Percentiles rank a stretch among this genome's conserved stretches.
Evolutionary conservation across 2,329 filamentous ascomycete genomes (phyloP).

Genomic region (Aspergillus ochraceoroseus): DNA sequence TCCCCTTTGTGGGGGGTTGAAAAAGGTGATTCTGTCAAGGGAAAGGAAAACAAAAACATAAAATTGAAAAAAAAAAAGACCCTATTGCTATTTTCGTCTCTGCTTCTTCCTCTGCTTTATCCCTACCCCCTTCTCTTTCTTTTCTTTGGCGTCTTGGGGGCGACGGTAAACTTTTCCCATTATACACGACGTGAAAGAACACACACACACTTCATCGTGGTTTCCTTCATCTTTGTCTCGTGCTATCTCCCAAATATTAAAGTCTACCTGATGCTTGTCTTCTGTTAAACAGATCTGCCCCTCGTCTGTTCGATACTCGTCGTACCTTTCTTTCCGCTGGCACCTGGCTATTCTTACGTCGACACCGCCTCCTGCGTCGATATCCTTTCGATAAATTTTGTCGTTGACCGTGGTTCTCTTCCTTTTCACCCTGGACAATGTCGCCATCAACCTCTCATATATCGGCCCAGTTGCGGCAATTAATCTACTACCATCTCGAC

Average conservation of each 20-base stretch:
- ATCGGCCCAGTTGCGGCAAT: conserved; percentile 57
- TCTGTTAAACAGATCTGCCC: conserved; percentile 1
- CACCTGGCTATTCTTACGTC: no score
- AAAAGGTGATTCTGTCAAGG: no score
- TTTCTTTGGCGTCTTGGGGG: conserved; percentile 6
- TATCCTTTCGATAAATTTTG: conserved; percentile 1
- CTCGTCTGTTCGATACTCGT: conserved; percentile 6
- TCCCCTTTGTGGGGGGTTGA: no score
- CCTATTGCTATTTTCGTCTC: conserved; percentile 7
- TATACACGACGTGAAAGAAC: conserved; percentile 11
- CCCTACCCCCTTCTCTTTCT: conserved; percentile 10
- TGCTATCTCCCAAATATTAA: conserved; percentile 2
- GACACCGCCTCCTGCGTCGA: conserved; percentile 9
- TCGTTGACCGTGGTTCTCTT: background rate
- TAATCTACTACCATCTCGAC: conserved; percentile 74
- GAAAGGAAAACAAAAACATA: background rate
- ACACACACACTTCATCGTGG: conserved; percentile 14
- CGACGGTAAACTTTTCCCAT: conserved; percentile 5
- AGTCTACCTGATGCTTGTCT: conserved; percentile 17
- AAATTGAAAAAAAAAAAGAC: conserved; percentile 4
- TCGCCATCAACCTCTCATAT: conserved; percentile 53
- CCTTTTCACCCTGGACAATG: conserved; percentile 42
- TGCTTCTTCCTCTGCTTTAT: conserved; percentile 4
- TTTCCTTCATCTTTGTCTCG: conserved; percentile 18
- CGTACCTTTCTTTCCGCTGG: conserved; percentile 19